phyloP scores from a whole-genome alignment of 495 filamentous ascomycete species.

The Xeromyces bisporus region DNA sequence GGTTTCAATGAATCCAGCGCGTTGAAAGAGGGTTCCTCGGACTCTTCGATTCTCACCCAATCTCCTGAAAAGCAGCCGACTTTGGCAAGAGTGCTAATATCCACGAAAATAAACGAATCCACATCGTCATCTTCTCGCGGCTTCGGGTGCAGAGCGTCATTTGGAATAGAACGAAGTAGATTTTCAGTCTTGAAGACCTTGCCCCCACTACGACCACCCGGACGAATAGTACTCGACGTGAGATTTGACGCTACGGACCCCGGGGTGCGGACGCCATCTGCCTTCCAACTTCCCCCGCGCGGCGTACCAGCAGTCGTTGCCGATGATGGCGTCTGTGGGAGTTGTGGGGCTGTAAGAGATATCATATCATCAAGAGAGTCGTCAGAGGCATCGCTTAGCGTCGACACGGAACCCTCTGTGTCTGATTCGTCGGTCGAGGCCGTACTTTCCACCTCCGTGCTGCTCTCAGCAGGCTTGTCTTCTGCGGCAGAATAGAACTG shows the following conservation, averaged over 20 bases:
- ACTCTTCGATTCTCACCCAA: conserved; percentile 76
- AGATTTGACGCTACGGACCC: conserved; percentile 75
- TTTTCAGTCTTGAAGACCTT: conserved; percentile 66
- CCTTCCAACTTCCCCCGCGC: conserved; percentile 40
- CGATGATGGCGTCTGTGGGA: conserved; percentile 51
- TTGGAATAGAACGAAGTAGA: conserved; percentile 51
- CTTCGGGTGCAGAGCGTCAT: conserved; percentile 68
- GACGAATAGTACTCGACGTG: conserved; percentile 59
- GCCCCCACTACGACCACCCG: conserved; percentile 37
- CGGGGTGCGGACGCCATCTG: conserved; percentile 55
- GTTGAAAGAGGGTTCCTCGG: conserved; percentile 44
- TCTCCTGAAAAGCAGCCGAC: conserved; percentile 94
- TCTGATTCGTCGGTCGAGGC: conserved; percentile 39
- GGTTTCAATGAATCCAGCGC: conserved; percentile 35
- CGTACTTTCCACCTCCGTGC: conserved; percentile 37
- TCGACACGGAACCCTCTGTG: conserved; percentile 29
- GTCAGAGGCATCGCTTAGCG: conserved; percentile 51
- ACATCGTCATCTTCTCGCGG: conserved; percentile 71
- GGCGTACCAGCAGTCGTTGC: conserved; percentile 57
- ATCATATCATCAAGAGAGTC: conserved; percentile 71
- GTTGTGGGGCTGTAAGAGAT: conserved; percentile 59
- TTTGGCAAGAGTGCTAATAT: conserved; percentile 65
- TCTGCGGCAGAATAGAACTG: conserved; percentile 80
- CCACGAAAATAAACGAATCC: conserved; percentile 77
- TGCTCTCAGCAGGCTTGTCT: conserved; percentile 41